phyloP scores from a whole-genome alignment of 1,284 basidiomycete species.

The Naganishia sp. region DNA sequence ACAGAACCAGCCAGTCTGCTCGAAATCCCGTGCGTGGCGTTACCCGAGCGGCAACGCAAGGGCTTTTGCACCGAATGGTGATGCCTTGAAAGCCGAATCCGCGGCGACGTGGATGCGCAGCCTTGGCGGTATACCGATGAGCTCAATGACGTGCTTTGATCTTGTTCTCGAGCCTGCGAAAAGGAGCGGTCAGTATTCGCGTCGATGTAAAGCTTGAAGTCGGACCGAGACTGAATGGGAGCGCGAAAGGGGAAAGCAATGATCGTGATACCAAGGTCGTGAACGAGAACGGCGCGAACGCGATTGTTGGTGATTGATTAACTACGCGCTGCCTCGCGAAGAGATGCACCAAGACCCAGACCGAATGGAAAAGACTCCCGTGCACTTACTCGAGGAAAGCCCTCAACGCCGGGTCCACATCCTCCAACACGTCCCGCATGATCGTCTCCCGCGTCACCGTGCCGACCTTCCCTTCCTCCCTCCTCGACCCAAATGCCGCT shows the following conservation, averaged over 20 bases:
- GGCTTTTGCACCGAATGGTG: background rate
- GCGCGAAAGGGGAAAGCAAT: no score
- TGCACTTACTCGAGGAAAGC: conserved; percentile 33
- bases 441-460: conserved; percentile 16
- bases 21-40: no score
- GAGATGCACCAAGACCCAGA: no score
- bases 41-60: no score
- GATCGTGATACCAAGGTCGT: no score
- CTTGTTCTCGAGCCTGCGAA: conserved; percentile 18
- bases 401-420: conserved; percentile 30
- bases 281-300: no score
- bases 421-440: conserved; percentile 30
- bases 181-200: background rate
- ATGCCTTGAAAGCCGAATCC: background rate
- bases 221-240: no score
- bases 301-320: no score
- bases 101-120: background rate
- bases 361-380: background rate
- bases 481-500: background rate
- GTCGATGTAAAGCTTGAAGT: no score
- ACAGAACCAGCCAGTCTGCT: no score
- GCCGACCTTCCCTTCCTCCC: background rate
- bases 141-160: conserved; percentile 17
- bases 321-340: no score
- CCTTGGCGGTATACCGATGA: background rate